phyloP scores from a whole-genome alignment of 495 filamentous ascomycete genomes.

The Podospora conica region DNA sequence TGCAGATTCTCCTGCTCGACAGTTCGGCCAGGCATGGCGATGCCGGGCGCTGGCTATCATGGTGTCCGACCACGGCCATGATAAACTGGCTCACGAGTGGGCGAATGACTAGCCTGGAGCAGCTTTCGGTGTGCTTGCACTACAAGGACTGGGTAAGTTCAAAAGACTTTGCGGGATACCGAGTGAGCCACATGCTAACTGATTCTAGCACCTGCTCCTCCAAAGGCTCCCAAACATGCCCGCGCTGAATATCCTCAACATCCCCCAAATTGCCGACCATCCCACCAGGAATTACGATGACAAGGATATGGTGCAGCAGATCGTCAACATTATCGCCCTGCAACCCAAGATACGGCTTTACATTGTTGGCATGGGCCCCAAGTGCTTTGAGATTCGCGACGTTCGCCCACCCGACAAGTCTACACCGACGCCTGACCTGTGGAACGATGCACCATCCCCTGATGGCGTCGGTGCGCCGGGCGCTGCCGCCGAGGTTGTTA shows the following conservation, averaged over 20 bases:
- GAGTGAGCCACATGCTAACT: conserved; percentile 8
- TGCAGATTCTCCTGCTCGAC: conserved; percentile 75
- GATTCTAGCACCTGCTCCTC: conserved; percentile 75
- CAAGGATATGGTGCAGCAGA: conserved; percentile 77
- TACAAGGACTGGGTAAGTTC: conserved; percentile 79
- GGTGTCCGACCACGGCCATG: conserved; percentile 72
- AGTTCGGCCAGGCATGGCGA: conserved; percentile 49
- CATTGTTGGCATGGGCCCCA: conserved; percentile 72
- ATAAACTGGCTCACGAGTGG: conserved; percentile 76
- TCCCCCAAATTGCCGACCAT: conserved; percentile 65
- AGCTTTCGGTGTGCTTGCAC: conserved; percentile 71
- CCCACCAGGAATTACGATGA: conserved; percentile 51
- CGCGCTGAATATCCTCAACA: conserved; percentile 70
- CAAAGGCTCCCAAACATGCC: conserved; percentile 71
- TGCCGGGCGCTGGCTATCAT: conserved; percentile 56
- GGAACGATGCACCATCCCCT: conserved; percentile 31
- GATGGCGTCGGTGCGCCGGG: conserved; percentile 24
- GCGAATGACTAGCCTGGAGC: conserved; percentile 67
- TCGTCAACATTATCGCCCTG: conserved; percentile 78
- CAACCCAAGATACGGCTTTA: conserved; percentile 79
- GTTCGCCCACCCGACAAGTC: conserved; percentile 38
- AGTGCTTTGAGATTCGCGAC: conserved; percentile 89
- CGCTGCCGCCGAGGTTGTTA: conserved; percentile 35
- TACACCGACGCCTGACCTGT: neutral
- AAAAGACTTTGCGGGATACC: neutral